A percentile compares a stretch with the other conserved stretches of the same genome.
These are phyloP conservation scores for Aspergillus sp. DNA, from an alignment of 2,329 filamentous ascomycete genomes.

Conservation along the genomic window DNA sequence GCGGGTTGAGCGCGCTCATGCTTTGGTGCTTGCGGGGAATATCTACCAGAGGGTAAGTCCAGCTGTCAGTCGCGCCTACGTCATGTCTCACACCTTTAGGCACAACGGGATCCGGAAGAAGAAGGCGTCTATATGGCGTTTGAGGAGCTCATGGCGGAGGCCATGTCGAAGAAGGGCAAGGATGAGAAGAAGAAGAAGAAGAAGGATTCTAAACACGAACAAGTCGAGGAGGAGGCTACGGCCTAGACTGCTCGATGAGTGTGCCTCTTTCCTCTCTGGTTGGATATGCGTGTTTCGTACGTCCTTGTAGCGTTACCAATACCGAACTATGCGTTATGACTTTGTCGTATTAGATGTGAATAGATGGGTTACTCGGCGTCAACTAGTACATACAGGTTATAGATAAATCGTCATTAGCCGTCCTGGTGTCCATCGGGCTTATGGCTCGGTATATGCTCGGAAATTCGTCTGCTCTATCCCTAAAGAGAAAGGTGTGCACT, in stretches of 20 bases:
- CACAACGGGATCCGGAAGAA: slow-evolving; percentile 81
- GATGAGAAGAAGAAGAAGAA: slow-evolving; percentile 63
- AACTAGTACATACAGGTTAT: no score
- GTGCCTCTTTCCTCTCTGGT: background rate
- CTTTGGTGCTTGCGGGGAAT: slow-evolving; percentile 77
- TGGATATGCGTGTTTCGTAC: background rate
- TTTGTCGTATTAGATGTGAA: background rate
- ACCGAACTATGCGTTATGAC: background rate
- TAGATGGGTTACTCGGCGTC: background rate
- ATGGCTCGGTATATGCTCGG: no score
- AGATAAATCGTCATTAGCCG: no score
- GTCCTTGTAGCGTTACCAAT: background rate
- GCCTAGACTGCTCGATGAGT: slow-evolving; percentile 8
- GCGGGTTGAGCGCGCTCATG: slow-evolving; percentile 82
- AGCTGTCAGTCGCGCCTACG: no score
- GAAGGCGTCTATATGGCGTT: slow-evolving; percentile 99
- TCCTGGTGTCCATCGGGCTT: no score
- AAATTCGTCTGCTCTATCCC: no score
- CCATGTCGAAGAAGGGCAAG: slow-evolving; percentile 84
- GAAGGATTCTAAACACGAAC: slow-evolving; percentile 39
- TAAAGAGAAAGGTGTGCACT: no score
- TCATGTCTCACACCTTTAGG: no score
- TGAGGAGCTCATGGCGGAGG: slow-evolving; percentile 93
- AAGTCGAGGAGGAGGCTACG: slow-evolving; percentile 7
- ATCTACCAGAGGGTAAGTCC: slow-evolving; percentile 73